Conservation (phyloP, 1,284 basidiomycete genomes). For the Stygiomarasmius scandens region DNA sequence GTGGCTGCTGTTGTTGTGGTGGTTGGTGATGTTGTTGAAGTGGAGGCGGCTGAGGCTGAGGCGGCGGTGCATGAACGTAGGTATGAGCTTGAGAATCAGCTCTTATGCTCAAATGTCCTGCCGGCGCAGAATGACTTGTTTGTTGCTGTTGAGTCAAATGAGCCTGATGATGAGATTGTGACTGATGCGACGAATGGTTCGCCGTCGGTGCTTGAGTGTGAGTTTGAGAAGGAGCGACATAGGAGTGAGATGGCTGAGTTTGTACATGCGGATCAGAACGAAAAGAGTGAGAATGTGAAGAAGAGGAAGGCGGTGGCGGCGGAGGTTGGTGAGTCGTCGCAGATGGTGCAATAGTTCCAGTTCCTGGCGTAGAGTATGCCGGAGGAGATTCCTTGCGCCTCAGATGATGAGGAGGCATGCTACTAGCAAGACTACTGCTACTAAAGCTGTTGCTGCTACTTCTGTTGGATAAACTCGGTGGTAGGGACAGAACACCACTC, state of each 20-base stretch:
- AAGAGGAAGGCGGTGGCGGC: conserved; percentile 6
- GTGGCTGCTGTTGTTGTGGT: background rate
- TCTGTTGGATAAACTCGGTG: background rate
- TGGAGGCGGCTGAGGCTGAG: background rate
- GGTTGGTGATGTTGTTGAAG: background rate
- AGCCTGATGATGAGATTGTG: background rate
- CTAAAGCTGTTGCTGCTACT: background rate
- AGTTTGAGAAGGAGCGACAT: conserved; percentile 14
- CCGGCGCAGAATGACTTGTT: background rate
- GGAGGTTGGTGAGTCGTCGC: conserved; percentile 12
- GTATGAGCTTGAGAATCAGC: background rate
- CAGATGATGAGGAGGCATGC: conserved; percentile 14
- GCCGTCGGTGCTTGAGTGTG: background rate
- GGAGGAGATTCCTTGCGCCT: conserved; percentile 37
- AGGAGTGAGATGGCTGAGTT: conserved; percentile 13
- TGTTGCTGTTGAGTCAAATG: background rate
- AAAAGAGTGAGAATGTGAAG: conserved; percentile 3
- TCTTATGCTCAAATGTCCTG: background rate
- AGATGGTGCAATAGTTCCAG: conserved; percentile 19
- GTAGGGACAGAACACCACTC: background rate
- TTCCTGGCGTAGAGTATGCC: conserved; percentile 16
- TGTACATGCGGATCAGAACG: conserved; percentile 4
- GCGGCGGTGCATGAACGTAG: background rate
- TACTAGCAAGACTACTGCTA: background rate
- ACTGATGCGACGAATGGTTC: background rate